A percentile compares a stretch with the other conserved stretches of the same genome.
phyloP scores from a whole-genome alignment of 306 rosid genomes.

The Malus fusca region DNA sequence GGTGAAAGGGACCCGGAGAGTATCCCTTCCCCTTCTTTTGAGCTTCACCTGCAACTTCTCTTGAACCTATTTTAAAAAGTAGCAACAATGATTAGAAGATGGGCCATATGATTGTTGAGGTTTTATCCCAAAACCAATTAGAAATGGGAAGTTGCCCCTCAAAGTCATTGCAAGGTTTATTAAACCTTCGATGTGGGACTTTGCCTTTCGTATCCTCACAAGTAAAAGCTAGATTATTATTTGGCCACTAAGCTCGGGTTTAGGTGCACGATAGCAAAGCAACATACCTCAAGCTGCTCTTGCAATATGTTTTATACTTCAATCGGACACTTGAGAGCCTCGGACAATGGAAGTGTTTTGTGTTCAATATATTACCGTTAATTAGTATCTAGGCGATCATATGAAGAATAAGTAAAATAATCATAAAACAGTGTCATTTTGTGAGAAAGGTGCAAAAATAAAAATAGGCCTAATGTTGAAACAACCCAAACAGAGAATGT shows the following conservation, averaged over 20 bases:
- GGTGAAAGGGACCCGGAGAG: no score
- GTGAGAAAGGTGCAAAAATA: no score
- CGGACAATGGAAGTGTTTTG: constrained; percentile 62
- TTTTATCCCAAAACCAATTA: no score
- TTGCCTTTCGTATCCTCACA: no score
- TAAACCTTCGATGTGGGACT: no score
- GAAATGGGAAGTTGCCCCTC: no score
- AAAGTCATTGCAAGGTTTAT: no score
- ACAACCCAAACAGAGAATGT: neutral
- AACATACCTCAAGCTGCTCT: constrained; percentile 79
- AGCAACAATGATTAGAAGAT: neutral
- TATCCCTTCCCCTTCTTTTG: no score
- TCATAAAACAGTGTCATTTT: neutral
- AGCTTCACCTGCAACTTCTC: constrained; percentile 71
- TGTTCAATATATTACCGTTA: neutral
- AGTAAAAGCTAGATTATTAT: neutral
- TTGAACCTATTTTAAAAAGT: neutral
- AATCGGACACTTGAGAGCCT: constrained; percentile 54
- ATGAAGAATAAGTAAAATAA: neutral
- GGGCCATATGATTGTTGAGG: neutral
- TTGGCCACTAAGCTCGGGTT: neutral
- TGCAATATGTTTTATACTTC: no score
- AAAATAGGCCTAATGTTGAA: neutral
- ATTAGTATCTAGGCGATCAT: constrained; percentile 10
- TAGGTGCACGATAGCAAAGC: neutral